Percentiles rank a stretch among this genome's conserved stretches.
Conservation (phyloP, 306 rosid species). For the Dryas drummondii region DNA sequence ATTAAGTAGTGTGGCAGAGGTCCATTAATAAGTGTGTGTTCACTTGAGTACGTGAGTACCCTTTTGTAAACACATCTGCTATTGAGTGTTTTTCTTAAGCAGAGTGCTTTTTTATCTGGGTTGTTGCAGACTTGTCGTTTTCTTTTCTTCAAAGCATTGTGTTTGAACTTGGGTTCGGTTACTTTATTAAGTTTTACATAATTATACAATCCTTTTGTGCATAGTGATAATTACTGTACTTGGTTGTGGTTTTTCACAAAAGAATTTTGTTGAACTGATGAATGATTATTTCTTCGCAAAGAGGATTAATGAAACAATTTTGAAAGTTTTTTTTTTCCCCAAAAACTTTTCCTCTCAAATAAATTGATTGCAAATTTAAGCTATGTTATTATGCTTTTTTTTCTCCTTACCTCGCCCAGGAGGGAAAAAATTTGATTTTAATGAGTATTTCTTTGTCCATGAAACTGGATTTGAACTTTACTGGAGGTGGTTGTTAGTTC, state of each 20-base stretch:
- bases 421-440: not conserved
- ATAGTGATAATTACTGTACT: not conserved
- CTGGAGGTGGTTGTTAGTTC: not conserved
- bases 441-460: not conserved
- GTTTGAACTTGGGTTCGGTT: no score
- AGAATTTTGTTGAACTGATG: not conserved
- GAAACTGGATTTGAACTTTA: not conserved
- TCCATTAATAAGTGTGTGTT: no score
- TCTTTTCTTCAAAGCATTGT: no score
- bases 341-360: not conserved
- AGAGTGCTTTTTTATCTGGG: no score
- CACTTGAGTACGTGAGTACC: no score
- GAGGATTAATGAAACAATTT: not conserved
- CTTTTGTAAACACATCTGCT: no score
- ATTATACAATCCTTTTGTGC: no score
- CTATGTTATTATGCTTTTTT: not conserved
- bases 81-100: no score
- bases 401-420: not conserved
- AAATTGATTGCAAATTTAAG: not conserved
- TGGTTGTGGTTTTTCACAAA: not conserved
- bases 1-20: no score
- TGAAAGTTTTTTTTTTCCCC: not conserved
- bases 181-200: no score
- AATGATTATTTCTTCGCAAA: not conserved
- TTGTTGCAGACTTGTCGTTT: no score